Evolutionary conservation across 306 rosid genomes (phyloP).

Genomic region (Herpetospermum pedunculosum): DNA sequence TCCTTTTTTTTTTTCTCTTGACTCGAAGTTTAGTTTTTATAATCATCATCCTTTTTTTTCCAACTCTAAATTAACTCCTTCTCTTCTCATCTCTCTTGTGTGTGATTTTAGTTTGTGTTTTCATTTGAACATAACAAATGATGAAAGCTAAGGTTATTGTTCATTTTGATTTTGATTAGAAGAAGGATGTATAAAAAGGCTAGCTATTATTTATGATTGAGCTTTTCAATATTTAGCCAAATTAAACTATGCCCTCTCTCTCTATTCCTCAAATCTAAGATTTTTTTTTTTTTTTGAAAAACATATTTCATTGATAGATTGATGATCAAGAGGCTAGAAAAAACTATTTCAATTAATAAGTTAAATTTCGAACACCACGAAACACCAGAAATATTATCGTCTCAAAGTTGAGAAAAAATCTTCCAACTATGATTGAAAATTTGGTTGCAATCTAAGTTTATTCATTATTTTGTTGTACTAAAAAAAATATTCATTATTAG

Average conservation of each 20-base stretch:
- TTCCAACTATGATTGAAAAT: too few species aligned
- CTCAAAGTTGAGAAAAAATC: too few species aligned
- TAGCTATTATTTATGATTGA: neutral
- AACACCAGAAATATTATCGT: too few species aligned
- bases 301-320: too few species aligned
- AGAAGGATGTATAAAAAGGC: neutral
- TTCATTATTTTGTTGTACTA: too few species aligned
- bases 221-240: neutral
- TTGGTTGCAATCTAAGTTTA: too few species aligned
- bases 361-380: too few species aligned
- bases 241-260: neutral
- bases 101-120: neutral
- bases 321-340: too few species aligned
- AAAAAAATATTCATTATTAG: too few species aligned
- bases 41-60: neutral
- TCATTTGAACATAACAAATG: neutral
- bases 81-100: neutral
- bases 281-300: too few species aligned
- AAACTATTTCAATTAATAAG: too few species aligned
- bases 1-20: neutral
- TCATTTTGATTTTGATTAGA: neutral
- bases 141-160: neutral
- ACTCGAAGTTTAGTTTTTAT: neutral
- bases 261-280: neutral
- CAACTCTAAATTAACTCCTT: neutral